A percentile compares a stretch with the other conserved stretches of the same genome.
Evolutionary conservation across 1,284 basidiomycete species (phyloP).

Genomic region (Pulveroboletus sp.): DNA sequence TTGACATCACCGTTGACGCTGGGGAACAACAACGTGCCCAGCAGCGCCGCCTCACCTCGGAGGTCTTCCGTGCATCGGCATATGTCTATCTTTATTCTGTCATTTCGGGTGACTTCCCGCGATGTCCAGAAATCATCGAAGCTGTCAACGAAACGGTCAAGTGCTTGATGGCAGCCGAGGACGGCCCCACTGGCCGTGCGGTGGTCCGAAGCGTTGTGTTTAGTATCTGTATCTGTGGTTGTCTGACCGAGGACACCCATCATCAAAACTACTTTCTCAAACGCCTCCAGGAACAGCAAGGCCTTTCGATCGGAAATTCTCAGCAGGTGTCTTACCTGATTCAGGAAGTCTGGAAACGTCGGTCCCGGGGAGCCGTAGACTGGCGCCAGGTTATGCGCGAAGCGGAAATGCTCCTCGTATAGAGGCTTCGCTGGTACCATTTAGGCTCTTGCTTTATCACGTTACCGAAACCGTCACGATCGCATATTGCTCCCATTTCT

Average conservation of each 20-base stretch:
- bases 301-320: slow-evolving; percentile 62
- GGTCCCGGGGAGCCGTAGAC: slow-evolving; percentile 44
- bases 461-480: background rate
- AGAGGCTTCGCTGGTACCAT: slow-evolving; percentile 13
- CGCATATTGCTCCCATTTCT: background rate
- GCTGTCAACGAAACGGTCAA: slow-evolving; percentile 57
- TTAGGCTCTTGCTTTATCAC: background rate
- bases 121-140: slow-evolving; percentile 57
- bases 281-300: slow-evolving; percentile 52
- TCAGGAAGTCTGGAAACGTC: slow-evolving; percentile 55
- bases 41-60: slow-evolving; percentile 56
- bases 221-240: slow-evolving; percentile 70
- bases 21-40: slow-evolving; percentile 35
- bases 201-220: slow-evolving; percentile 80
- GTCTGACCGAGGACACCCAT: slow-evolving; percentile 53
- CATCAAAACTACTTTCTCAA: slow-evolving; percentile 49
- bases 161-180: slow-evolving; percentile 49
- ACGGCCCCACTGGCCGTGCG: slow-evolving; percentile 45
- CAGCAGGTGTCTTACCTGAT: slow-evolving; percentile 56
- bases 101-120: slow-evolving; percentile 65
- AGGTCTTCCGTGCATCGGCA: slow-evolving; percentile 75
- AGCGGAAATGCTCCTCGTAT: slow-evolving; percentile 64
- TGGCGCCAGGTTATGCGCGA: slow-evolving; percentile 62
- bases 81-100: slow-evolving; percentile 71
- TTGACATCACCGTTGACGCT: background rate